phyloP scores from a whole-genome alignment of 305 asterid genomes.

The Ilex paraguariensis region DNA sequence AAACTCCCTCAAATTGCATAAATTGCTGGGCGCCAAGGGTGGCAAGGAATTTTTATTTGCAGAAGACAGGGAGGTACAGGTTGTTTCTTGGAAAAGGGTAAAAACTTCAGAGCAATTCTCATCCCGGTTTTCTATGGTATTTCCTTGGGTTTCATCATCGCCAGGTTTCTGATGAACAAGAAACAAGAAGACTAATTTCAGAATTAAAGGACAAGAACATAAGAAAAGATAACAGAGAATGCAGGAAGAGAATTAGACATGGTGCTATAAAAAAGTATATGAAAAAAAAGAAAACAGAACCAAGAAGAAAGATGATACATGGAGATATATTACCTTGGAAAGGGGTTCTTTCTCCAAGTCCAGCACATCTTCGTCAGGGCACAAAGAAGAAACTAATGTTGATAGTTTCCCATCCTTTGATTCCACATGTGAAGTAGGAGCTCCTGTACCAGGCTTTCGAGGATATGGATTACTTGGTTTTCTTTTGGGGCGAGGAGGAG shows the following conservation, averaged over 20 bases:
- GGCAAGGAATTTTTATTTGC: constrained; percentile 27
- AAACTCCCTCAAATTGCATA: constrained; percentile 43
- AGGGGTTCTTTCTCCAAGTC: constrained; percentile 54
- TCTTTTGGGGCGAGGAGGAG: constrained; percentile 98
- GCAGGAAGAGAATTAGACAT: constrained; percentile 11
- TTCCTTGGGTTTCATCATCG: constrained; percentile 41
- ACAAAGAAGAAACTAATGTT: constrained; percentile 35
- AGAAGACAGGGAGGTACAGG: constrained; percentile 34
- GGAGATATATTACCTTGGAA: constrained; percentile 49
- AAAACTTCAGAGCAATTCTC: constrained; percentile 35
- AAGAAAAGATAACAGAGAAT: constrained; percentile 8
- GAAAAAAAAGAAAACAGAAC: constrained; percentile 3
- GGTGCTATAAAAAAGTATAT: background rate
- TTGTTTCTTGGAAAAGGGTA: constrained; percentile 36
- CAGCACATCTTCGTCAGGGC: constrained; percentile 35
- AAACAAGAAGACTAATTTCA: constrained; percentile 9
- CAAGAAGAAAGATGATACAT: background rate
- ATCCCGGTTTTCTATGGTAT: constrained; percentile 33
- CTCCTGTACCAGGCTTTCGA: constrained; percentile 54
- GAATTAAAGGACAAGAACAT: constrained; percentile 11
- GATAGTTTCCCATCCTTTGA: constrained; percentile 55
- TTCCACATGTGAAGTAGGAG: constrained; percentile 41
- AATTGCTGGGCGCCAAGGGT: constrained; percentile 31
- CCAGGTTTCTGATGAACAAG: constrained; percentile 40
- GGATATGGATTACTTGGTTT: constrained; percentile 96